Base-by-base conservation (phyloP, 2,329 filamentous ascomycete species). In the Arthrinium puccinioides region DNA sequence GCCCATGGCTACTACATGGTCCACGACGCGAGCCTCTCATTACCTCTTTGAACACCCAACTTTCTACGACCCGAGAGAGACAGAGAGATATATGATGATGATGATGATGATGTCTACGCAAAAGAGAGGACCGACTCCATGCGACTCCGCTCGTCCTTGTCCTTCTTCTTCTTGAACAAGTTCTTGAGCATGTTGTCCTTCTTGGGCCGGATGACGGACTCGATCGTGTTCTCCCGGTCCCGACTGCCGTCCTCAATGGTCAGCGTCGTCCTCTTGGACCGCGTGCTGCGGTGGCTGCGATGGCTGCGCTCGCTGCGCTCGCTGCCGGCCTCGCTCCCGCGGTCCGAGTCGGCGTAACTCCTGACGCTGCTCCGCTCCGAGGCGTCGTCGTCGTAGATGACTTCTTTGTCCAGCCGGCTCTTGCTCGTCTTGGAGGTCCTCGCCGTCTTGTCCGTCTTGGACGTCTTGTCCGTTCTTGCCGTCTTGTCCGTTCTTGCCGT, bases 111-210 rank as follows among this genome's bases (percentile, higher is more conserved):
- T 10, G 19, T 9, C 18, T 8, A 9, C 20, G 21, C 18, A 20
- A 11, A 32, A 20, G 30, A 18, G 15, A 32, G 19, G 3, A 32
- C 31, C n/a, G 31, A 32, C 31, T 32, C 31, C 31, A 32, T 32
- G 20, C 31, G 31, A 11, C 31, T 32, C 20, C 31, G 31, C 31
- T 32, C 30, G 20, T 32, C 31, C 31, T 36, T 37, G 21, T 67
- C 62, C 55, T 71, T 72, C 58, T 72, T 76, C 58, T 64, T 70
- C 62, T 71, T 74, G 52, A 79, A 78, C 40, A 79, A 45, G 3
- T 65, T 58, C 61, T 76, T 78, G 44, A 79, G 64, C 72, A 78
- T 73, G 50, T 68, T 76, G 27, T 70, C 63, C 43, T 63, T 64
- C 44, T 59, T 58, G 9, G 67, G 67, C 27, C 66, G 57, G n/a